Evolutionary conservation across 352 stramenopile genomes (phyloP).

Genomic region (Phytophthora parvispora): DNA sequence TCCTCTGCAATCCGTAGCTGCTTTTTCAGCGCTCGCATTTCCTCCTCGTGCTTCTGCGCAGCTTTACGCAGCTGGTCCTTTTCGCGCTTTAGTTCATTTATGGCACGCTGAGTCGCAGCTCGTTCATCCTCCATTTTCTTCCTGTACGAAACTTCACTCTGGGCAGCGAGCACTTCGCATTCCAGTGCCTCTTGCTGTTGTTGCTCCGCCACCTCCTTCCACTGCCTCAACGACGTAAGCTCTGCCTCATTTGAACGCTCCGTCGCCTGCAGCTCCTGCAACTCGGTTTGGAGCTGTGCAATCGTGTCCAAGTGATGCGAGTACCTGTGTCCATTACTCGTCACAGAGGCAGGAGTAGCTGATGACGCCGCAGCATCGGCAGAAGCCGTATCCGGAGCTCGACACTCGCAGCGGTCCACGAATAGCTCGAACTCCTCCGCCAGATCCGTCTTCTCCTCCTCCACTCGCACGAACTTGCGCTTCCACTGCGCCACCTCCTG

Average conservation of each 20-base stretch:
- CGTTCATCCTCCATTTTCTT: slow-evolving; percentile 60
- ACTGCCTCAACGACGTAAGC: slow-evolving; percentile 55
- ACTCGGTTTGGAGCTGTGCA: slow-evolving; percentile 49
- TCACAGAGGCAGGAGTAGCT: not conserved
- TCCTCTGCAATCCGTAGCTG: slow-evolving; percentile 56
- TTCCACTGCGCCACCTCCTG: slow-evolving; percentile 80
- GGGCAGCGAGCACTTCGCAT: slow-evolving; percentile 42
- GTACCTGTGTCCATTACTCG: slow-evolving; percentile 16
- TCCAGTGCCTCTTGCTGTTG: slow-evolving; percentile 57
- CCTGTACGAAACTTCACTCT: slow-evolving; percentile 51
- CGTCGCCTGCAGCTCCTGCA: slow-evolving; percentile 47
- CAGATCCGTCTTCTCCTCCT: slow-evolving; percentile 77
- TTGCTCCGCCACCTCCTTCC: slow-evolving; percentile 51
- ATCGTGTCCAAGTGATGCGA: slow-evolving; percentile 43
- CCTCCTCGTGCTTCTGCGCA: slow-evolving; percentile 30
- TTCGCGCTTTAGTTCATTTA: slow-evolving; percentile 40
- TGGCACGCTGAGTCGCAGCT: slow-evolving; percentile 26
- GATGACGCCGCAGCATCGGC: not conserved
- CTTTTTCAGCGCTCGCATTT: slow-evolving; percentile 40
- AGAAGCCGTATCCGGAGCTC: slow-evolving; percentile 4
- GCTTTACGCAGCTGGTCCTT: slow-evolving; percentile 31
- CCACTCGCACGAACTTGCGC: slow-evolving; percentile 63
- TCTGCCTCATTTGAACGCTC: slow-evolving; percentile 49
- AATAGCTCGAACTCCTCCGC: slow-evolving; percentile 67
- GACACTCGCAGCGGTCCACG: slow-evolving; percentile 51